Percentiles rank a stretch among this genome's conserved stretches.
These are phyloP conservation scores for Paraphaeosphaeria minitans DNA, from an alignment of 2,329 filamentous ascomycete species.

Conservation along the genomic window DNA sequence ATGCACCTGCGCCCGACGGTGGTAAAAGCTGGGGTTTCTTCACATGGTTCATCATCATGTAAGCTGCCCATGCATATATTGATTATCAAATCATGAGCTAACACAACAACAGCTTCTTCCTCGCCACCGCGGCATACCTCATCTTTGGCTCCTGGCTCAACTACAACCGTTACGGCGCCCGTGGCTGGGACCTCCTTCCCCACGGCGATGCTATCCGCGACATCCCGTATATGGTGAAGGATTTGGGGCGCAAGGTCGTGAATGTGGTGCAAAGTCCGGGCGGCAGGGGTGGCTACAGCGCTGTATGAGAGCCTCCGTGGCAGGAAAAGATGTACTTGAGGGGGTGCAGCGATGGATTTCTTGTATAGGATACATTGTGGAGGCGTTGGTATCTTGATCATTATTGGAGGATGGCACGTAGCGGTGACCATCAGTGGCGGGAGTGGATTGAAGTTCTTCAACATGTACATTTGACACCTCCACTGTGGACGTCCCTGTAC, in stretches of 20 bases:
- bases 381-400: not conserved
- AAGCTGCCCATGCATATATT: slow-evolving; percentile 45
- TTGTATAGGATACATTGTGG: slow-evolving; percentile 6
- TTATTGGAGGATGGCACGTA: no score
- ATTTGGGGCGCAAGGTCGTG: slow-evolving; percentile 79
- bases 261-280: slow-evolving; percentile 85
- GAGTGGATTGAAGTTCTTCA: not conserved
- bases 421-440: not conserved
- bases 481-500: not conserved
- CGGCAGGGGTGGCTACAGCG: slow-evolving; percentile 89
- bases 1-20: slow-evolving; percentile 49
- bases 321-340: not conserved
- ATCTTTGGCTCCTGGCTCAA: slow-evolving; percentile 99
- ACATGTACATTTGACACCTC: slow-evolving; percentile 1
- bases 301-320: slow-evolving; percentile 64
- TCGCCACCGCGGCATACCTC: slow-evolving; percentile 84
- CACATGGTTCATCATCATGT: slow-evolving; percentile 96
- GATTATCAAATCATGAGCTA: slow-evolving; percentile 11
- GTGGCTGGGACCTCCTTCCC: slow-evolving; percentile 92
- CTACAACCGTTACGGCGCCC: slow-evolving; percentile 93
- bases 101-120: slow-evolving; percentile 69
- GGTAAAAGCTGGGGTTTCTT: slow-evolving; percentile 87
- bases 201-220: slow-evolving; percentile 93
- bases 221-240: slow-evolving; percentile 87
- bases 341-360: not conserved